Percentiles rank a stretch among this genome's conserved stretches.
phyloP scores from a whole-genome alignment of 2,329 filamentous ascomycete species.

The Clarireedia sp. region DNA sequence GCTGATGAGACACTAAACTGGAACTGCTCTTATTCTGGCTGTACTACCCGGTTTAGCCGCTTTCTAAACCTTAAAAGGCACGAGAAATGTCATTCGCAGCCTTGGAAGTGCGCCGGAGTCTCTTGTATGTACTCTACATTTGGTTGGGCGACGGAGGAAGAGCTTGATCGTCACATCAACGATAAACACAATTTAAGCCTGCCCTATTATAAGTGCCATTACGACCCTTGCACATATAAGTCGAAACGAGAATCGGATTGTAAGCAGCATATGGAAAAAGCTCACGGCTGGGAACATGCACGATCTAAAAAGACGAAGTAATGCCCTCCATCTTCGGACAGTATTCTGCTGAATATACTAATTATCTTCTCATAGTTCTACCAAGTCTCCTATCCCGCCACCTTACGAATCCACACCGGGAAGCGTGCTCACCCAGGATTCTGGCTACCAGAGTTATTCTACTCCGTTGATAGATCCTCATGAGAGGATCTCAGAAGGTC shows the following conservation, averaged over 20 bases:
- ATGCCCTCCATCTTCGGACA: too few species aligned
- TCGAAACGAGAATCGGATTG: conserved; percentile 95
- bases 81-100: conserved; percentile 91
- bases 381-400: too few species aligned
- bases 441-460: too few species aligned
- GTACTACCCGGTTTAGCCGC: conserved; percentile 87
- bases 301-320: conserved; percentile 63
- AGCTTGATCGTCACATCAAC: conserved; percentile 90
- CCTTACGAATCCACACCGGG: too few species aligned
- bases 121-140: conserved; percentile 83
- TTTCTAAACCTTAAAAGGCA: conserved; percentile 98
- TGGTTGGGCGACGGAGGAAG: conserved; percentile 96
- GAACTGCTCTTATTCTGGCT: conserved; percentile 60
- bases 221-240: conserved; percentile 78
- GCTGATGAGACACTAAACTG: background rate
- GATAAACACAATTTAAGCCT: conserved; percentile 85
- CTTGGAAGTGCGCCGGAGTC: conserved; percentile 79
- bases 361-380: too few species aligned
- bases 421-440: too few species aligned
- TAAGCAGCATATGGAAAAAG: conserved; percentile 98
- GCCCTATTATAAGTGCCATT: conserved; percentile 75
- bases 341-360: too few species aligned
- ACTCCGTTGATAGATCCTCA: too few species aligned
- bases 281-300: conserved; percentile 82
- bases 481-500: too few species aligned